These are phyloP conservation scores for Elsinoe australis DNA, from an alignment of 2,329 filamentous ascomycete species.

Conservation along the genomic window DNA sequence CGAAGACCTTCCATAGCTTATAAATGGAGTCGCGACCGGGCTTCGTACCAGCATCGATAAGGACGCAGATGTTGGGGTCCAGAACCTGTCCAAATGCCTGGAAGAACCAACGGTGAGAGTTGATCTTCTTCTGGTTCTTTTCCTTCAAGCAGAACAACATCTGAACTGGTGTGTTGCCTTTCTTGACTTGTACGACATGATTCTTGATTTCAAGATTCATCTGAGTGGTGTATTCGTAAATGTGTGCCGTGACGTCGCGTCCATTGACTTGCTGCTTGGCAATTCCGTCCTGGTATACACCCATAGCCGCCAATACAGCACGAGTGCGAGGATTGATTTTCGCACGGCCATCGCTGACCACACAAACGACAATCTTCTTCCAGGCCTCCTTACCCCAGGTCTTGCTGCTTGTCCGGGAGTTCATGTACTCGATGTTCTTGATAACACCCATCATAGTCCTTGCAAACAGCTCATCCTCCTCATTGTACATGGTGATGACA, in stretches of 20 bases:
- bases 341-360: slow-evolving; percentile 91
- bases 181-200: slow-evolving; percentile 74
- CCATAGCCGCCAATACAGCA: slow-evolving; percentile 83
- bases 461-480: slow-evolving; percentile 92
- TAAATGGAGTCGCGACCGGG: slow-evolving; percentile 94
- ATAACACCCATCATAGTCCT: slow-evolving; percentile 94
- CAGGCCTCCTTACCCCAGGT: slow-evolving; percentile 98
- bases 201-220: slow-evolving; percentile 85
- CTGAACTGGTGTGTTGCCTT: slow-evolving; percentile 80
- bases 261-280: slow-evolving; percentile 96
- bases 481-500: slow-evolving; percentile 98
- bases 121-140: slow-evolving; percentile 99
- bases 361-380: slow-evolving; percentile 99
- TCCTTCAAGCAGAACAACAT: slow-evolving; percentile 98
- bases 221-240: slow-evolving; percentile 88
- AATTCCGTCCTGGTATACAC: slow-evolving; percentile 96
- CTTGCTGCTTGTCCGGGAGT: slow-evolving; percentile 82
- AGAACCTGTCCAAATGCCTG: slow-evolving; percentile 87
- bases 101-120: slow-evolving; percentile 99
- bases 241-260: slow-evolving; percentile 93
- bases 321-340: slow-evolving; percentile 93
- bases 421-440: slow-evolving; percentile 99
- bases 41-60: slow-evolving; percentile 92
- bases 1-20: slow-evolving; percentile 96
- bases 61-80: slow-evolving; percentile 91